Base-by-base conservation (phyloP, 495 filamentous ascomycete species). In the Xylaria palmicola region DNA sequence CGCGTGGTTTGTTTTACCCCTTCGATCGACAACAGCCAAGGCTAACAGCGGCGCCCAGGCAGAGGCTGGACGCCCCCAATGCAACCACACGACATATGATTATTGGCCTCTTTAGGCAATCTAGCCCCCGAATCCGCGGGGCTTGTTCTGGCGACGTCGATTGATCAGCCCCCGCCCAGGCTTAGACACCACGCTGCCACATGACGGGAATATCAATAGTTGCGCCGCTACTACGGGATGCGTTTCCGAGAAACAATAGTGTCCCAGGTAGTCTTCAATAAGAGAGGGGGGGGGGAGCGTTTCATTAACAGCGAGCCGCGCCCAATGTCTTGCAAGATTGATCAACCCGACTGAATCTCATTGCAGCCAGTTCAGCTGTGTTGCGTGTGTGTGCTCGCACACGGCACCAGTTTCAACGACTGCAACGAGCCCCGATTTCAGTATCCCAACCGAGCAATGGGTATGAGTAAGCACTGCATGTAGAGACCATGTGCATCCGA, bases 141-240 rank as follows among this genome's bases (percentile, higher is more conserved):
- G 24, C 29, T 17, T 6, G 6, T 27, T 37, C 49, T 36, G 19
- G 19, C 26, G 34, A 39, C 50, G n/a, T 20, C 30, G 19, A 47
- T 57, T 45, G 26, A 57, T 48, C 26, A 57, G 29, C 55, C 40
- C 48, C 37, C 37, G 41, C 40, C 36, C 41, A 57, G 55, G 41
- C 29, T 26, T 24, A 56, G 40, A 47, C 20, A 37, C 55, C 20
- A 27, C 27, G 41, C n/a, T n/a, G n/a, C 55, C 55, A 57, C 55
- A 57, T 47, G 40, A 48, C 40, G 10, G 55, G 17, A 10, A 17
- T 34, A 26, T 36, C 24, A 29, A 34, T 36, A 40, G 15, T 15
- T 30, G n/a, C 24, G 20, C 10, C 24, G 37, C 29, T 45, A 56
- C 40, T 12, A 39, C 32, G 24, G 41, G 48, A 36, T 15, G 24